phyloP scores from a whole-genome alignment of 768 basidiomycete genomes.

The Harrya chromipes region DNA sequence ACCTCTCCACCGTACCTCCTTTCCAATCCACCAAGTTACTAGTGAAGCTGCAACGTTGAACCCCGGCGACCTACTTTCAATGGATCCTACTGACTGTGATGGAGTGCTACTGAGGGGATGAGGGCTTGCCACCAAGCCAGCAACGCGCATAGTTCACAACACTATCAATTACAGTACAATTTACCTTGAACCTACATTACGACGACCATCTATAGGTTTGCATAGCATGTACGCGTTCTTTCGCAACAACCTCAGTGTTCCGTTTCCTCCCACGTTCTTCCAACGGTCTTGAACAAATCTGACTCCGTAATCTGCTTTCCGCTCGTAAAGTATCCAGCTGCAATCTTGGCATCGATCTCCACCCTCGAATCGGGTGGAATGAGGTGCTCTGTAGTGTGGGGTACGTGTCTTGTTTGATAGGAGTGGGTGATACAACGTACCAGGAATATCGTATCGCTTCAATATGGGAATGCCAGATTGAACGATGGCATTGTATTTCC shows the following conservation, averaged over 20 bases:
- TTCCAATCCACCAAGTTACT: too few species aligned
- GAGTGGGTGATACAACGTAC: constrained; percentile 32
- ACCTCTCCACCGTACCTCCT: too few species aligned
- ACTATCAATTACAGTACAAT: neutral
- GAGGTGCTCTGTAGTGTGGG: constrained; percentile 56
- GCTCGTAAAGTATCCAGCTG: constrained; percentile 87
- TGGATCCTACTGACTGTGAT: too few species aligned
- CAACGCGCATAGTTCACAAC: too few species aligned
- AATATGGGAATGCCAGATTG: constrained; percentile 81
- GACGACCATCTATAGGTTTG: too few species aligned
- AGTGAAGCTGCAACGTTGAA: too few species aligned
- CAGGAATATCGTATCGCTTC: constrained; percentile 84
- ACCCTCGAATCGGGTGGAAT: constrained; percentile 89
- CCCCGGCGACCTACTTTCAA: too few species aligned
- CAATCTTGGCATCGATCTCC: constrained; percentile 96
- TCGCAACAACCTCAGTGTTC: constrained; percentile 53
- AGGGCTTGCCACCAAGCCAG: too few species aligned
- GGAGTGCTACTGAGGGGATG: too few species aligned
- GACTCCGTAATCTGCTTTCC: constrained; percentile 73
- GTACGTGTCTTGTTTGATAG: neutral
- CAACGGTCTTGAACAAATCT: constrained; percentile 83
- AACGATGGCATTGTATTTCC: constrained; percentile 95
- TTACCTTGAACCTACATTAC: constrained; percentile 5
- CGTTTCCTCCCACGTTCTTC: constrained; percentile 87
- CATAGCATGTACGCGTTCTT: neutral